A percentile compares a stretch with the other conserved stretches of the same genome.
Evolutionary conservation across 164 flowering plant species (phyloP).

Genomic region (Euptelea pleiosperma): DNA sequence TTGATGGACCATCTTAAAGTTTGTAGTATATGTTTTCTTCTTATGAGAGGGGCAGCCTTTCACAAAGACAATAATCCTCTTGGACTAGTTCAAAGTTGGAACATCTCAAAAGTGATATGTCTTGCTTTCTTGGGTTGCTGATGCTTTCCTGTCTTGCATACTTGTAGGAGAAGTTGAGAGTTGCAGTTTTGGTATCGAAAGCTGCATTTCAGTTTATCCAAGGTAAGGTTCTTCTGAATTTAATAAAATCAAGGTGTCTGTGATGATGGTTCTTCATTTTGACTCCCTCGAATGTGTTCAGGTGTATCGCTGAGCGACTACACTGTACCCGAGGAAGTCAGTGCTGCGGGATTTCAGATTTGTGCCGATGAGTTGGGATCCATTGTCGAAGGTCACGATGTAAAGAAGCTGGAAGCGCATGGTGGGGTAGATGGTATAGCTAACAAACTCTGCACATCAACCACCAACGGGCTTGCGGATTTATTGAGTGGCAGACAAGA

Average conservation of each 20-base stretch:
- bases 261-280: slow-evolving; percentile 2
- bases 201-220: slow-evolving; percentile 95
- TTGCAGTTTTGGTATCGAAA: slow-evolving; percentile 92
- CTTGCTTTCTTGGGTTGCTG: background rate
- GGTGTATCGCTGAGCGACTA: slow-evolving; percentile 61
- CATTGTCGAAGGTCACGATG: slow-evolving; percentile 78
- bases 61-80: too few species aligned
- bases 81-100: too few species aligned
- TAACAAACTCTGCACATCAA: slow-evolving; percentile 65
- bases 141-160: slow-evolving; percentile 7
- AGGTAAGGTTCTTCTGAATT: slow-evolving; percentile 39
- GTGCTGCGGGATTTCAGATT: slow-evolving; percentile 75
- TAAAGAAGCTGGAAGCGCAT: slow-evolving; percentile 69
- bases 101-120: too few species aligned
- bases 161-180: slow-evolving; percentile 80
- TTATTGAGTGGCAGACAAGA: slow-evolving; percentile 46
- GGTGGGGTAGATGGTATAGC: slow-evolving; percentile 79
- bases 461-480: slow-evolving; percentile 51
- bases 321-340: slow-evolving; percentile 65
- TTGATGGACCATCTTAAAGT: too few species aligned
- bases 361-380: slow-evolving; percentile 85
- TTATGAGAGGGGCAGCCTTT: too few species aligned
- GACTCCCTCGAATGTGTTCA: slow-evolving; percentile 19
- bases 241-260: background rate
- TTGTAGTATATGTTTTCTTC: too few species aligned